Evolutionary conservation across 2,329 filamentous ascomycete species (phyloP), one percentile per base, ranked within the genome.

Genomic region (Aspergillus amoenus): DNA sequence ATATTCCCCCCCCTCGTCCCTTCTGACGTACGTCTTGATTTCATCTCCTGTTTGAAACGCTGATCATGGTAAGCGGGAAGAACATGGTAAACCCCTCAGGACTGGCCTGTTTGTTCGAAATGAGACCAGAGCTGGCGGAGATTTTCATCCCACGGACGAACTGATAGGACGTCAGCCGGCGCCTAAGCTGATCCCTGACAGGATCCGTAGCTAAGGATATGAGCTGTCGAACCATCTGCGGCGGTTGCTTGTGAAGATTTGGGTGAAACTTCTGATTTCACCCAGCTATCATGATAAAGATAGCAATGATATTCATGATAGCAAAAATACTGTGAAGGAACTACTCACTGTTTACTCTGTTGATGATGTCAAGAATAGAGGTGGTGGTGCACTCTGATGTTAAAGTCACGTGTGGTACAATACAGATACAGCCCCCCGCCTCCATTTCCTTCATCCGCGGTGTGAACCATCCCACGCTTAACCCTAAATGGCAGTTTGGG

Each of bases 381-480:
- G 11, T 4, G 21, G 8, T 37, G 15, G 27, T 21, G 21, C 34
- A 44, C 15, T 27, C 13, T 15, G 17, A 34, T 47, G n/a, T 24
- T 24, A 30, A 44, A 32, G 34, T 63, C 61, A 63, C 61, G 61
- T 63, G 59, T 4, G 15, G 42, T 61, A 61, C 59, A 18, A 11
- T 30, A 24, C 32, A 8, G 41, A 52, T 56, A 60, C 59, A 39
- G 40, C 18, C 57, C 43, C 57, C 48, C 46, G 11, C 41, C 41
- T 50, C 34, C 5, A 18, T 15, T 12, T 21, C 37, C 41, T 15
- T 7, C 39, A 9, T 7, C 9, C 34, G 9, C 18, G 9, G 18
- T n/a, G 37, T 24, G 22, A 39, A 7, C 7, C 11, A 5, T 30
- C n/a, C 27, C 27, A 18, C 43, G 30, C 46, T 45, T 49, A 39